Evolutionary conservation across 495 filamentous ascomycete species (phyloP).

Genomic region (Annulohypoxylon bovei): DNA sequence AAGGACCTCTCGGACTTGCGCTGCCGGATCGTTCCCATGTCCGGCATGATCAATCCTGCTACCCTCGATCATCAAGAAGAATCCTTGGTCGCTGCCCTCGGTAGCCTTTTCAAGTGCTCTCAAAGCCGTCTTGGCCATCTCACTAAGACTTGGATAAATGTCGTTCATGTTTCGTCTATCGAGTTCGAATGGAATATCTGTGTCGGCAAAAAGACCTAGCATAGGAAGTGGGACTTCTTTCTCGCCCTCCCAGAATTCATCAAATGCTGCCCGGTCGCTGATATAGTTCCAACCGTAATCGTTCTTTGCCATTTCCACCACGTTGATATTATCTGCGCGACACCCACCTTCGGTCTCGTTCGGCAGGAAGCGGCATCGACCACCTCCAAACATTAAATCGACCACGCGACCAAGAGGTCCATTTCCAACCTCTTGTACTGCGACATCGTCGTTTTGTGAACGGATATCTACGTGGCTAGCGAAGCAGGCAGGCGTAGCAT

Average conservation of each 20-base stretch:
- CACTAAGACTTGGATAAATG: slow-evolving; percentile 86
- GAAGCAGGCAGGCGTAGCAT: slow-evolving; percentile 97
- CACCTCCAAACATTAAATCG: slow-evolving; percentile 92
- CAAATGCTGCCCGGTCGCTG: slow-evolving; percentile 76
- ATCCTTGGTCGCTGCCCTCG: slow-evolving; percentile 84
- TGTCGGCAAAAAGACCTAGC: slow-evolving; percentile 83
- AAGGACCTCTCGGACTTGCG: slow-evolving; percentile 93
- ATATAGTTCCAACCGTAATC: slow-evolving; percentile 84
- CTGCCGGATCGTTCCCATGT: slow-evolving; percentile 92
- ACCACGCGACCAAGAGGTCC: slow-evolving; percentile 86
- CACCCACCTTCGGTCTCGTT: slow-evolving; percentile 82
- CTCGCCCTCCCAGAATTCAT: slow-evolving; percentile 74
- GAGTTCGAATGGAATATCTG: slow-evolving; percentile 91
- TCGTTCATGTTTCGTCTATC: slow-evolving; percentile 82
- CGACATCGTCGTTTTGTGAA: slow-evolving; percentile 86
- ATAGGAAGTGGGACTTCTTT: slow-evolving; percentile 77
- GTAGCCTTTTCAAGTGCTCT: slow-evolving; percentile 84
- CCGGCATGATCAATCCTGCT: slow-evolving; percentile 96
- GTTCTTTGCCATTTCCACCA: slow-evolving; percentile 72
- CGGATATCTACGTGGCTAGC: slow-evolving; percentile 86
- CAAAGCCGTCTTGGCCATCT: slow-evolving; percentile 89
- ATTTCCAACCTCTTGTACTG: slow-evolving; percentile 84
- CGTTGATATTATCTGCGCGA: slow-evolving; percentile 74
- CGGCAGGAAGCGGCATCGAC: slow-evolving; percentile 90
- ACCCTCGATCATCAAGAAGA: slow-evolving; percentile 98